Conservation (phyloP, 1,284 basidiomycete genomes). For the Cryptococcus jaspeensis region DNA sequence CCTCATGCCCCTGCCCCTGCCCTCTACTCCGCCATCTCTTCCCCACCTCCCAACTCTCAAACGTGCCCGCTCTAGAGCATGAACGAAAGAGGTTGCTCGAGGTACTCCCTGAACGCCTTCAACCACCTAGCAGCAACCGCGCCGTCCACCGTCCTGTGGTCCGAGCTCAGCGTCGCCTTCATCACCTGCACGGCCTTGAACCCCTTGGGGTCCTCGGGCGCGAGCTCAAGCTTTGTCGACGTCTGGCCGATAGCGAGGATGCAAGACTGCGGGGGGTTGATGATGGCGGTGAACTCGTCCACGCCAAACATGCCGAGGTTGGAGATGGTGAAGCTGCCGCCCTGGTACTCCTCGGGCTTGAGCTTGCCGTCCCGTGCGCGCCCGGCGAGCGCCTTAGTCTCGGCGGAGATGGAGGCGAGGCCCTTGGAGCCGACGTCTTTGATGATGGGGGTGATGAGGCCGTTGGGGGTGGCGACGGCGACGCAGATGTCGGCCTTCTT, state of each 20-base stretch:
- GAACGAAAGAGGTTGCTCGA: conserved; percentile 94
- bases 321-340: conserved; percentile 97
- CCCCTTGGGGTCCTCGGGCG: conserved; percentile 81
- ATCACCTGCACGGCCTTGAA: conserved; percentile 90
- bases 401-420: conserved; percentile 84
- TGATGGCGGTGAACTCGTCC: conserved; percentile 96
- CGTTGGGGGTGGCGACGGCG: conserved; percentile 93
- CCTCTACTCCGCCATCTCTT: neutral
- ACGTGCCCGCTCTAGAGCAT: conserved; percentile 71
- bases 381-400: conserved; percentile 87
- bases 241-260: conserved; percentile 94
- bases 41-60: neutral
- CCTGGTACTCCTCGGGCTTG: conserved; percentile 94
- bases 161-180: conserved; percentile 94
- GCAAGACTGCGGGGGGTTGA: conserved; percentile 97
- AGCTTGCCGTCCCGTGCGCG: conserved; percentile 97
- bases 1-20: too few relatives aligned
- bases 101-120: conserved; percentile 91
- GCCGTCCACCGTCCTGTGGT: conserved; percentile 94
- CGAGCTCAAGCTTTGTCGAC: conserved; percentile 81
- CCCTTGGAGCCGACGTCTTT: conserved; percentile 91
- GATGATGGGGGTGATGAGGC: conserved; percentile 96
- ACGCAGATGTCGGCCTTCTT: conserved; percentile 96
- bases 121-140: conserved; percentile 88
- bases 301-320: conserved; percentile 99